Evolutionary conservation across 106 monocot species (phyloP), one percentile per base, ranked within the genome.

Genomic region (Acorus calamus): DNA sequence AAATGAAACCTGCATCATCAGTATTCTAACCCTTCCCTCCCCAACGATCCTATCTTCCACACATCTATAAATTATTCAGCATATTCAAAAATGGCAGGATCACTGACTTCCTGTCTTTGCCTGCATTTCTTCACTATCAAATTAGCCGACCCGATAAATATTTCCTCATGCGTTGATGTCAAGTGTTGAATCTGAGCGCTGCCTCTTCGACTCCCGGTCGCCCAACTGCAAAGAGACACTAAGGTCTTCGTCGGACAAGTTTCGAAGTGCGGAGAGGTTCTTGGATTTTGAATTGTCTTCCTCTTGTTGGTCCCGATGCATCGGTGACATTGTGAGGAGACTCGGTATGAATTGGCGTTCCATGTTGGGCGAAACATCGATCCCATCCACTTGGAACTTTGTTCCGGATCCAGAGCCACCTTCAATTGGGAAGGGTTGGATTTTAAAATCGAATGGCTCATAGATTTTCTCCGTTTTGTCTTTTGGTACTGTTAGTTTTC

Each of bases 161-260:
- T 28, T 28, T 28, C 28, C 28, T 28, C 28, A 28, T 28, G 28
- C 28, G 28, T 28, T 28, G 28, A 28, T 28, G 28, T 28, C 28
- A 28, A 28, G 28, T 45, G 49, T 8, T 7, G 64, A 42, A 52
- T 52, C 64, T 42, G 14, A 42, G 11, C 64, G 64, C 0, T 64
- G 64, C 50, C 68, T 68, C 14, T 68, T 68, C 4, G 58, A 42
- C 49, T 59, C 58, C 2, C 68, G 47, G 59, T 58, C 57, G 4
- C 68, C 57, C 68, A 68, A 68, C 2, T 59, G 68, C 49, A 68
- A 50, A 68, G 68, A 68, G 59, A 68, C 68, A 58, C 68, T 58
- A 42, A 68, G 68, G 59, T 68, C 68, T 42, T 68, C 68, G 49
- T 58, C 58, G 0, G 56, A 47, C 49, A 49, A 68, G 43, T 58